Evolutionary conservation across 2,329 filamentous ascomycete genomes (phyloP), one percentile per base, ranked within the genome.

Genomic region (Hypoxylon sp.): DNA sequence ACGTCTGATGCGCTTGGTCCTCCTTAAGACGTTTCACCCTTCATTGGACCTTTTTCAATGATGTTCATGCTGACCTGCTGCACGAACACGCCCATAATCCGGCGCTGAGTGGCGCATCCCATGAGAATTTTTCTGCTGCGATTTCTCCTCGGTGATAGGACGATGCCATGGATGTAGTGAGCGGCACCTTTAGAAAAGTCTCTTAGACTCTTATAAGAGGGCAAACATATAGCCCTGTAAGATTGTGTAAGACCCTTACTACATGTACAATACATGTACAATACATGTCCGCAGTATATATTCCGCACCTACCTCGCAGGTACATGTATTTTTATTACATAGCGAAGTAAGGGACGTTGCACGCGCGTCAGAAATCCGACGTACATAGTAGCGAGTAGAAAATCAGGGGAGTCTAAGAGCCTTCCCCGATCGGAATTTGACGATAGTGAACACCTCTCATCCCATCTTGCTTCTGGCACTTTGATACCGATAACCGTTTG

Each of bases 21-120:
- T 56, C 50, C 61, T 54, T 63, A 45, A 58, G 41, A 31, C 58
- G 64, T 66, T 60, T 66, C 62, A 63, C 41, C 49, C 64, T 63
- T 62, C 63, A 63, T 55, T 47, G 37, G 51, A 46, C 46, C 48
- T 57, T 31, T 60, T 31, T 60, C 61, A 65, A 58, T 58, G 42
- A n/a, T 50, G 41, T 49, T 47, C 31, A 49, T 57, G 52, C 48
- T 47, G 35, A 56, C 45, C 53, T 55, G 35, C 31, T 21, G 35
- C 46, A 31, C 31, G 31, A 55, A 27, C 54, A 52, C 41, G n/a
- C 18, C 40, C 17, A 38, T 45, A n/a, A 41, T 38, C 29, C 29
- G 33, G 26, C 48, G 48, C 37, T 59, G 43, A 45, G 37, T 56
- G 52, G 60, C 60, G 51, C 48, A 42, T 51, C 38, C 37, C 43